A percentile compares a stretch with the other conserved stretches of the same genome.
Evolutionary conservation across 495 filamentous ascomycete genomes (phyloP).

Genomic region (Pyrenula aspistea): DNA sequence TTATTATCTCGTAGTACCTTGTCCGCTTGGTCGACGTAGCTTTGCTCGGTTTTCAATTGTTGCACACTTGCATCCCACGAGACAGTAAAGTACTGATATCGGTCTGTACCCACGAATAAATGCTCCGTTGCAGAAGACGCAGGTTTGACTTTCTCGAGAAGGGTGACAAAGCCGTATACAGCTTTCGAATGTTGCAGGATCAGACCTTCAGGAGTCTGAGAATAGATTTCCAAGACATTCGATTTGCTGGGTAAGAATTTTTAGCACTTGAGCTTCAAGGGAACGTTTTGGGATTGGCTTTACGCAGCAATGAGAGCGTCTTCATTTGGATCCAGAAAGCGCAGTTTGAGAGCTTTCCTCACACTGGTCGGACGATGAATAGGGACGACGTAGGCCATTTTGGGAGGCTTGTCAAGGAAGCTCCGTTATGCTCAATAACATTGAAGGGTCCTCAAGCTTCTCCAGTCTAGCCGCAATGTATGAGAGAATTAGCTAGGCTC

Average conservation of each 20-base stretch:
- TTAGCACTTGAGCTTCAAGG: slow-evolving; percentile 3
- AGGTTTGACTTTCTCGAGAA: slow-evolving; percentile 73
- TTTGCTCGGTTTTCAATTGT: slow-evolving; percentile 55
- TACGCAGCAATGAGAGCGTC: slow-evolving; percentile 83
- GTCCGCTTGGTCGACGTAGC: slow-evolving; percentile 61
- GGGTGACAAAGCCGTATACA: slow-evolving; percentile 73
- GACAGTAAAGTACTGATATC: slow-evolving; percentile 79
- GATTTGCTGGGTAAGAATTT: slow-evolving; percentile 50
- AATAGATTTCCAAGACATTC: slow-evolving; percentile 85
- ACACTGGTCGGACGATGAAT: slow-evolving; percentile 88
- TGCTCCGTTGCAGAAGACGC: slow-evolving; percentile 64
- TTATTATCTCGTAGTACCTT: slow-evolving; percentile 68
- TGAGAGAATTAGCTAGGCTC: too few species aligned
- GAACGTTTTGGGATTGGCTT: slow-evolving; percentile 17
- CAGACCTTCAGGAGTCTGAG: slow-evolving; percentile 45
- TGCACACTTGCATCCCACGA: slow-evolving; percentile 60
- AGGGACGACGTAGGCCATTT: slow-evolving; percentile 89
- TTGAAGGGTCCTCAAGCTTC: too few species aligned
- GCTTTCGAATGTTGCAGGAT: slow-evolving; percentile 47
- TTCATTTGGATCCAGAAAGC: slow-evolving; percentile 59
- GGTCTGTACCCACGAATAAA: slow-evolving; percentile 85
- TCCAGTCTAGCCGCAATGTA: too few species aligned
- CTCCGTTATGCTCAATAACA: too few species aligned
- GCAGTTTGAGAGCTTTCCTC: slow-evolving; percentile 70
- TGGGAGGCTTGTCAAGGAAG: too few species aligned